Conservation (phyloP, 1,139 yeast species). For the Yamadazyma taylorii region DNA sequence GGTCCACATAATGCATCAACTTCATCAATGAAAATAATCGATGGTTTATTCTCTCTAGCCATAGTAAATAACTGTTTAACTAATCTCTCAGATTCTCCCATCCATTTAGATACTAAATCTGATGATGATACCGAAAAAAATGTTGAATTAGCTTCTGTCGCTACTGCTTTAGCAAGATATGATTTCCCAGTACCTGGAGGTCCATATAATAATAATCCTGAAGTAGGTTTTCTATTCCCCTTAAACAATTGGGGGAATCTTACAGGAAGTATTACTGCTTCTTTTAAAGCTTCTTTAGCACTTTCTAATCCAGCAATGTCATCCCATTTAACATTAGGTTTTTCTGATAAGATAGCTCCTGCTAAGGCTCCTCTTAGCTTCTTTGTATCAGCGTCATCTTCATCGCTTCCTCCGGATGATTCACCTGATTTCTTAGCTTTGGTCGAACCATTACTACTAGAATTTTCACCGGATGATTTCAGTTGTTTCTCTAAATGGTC, state of each 20-base stretch:
- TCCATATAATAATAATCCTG: constrained; percentile 90
- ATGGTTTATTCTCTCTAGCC: constrained; percentile 96
- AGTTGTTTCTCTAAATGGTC: constrained; percentile 77
- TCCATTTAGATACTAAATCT: constrained; percentile 95
- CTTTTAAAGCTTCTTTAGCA: constrained; percentile 96
- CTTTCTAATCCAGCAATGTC: constrained; percentile 95
- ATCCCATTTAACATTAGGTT: constrained; percentile 91
- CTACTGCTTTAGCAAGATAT: constrained; percentile 94
- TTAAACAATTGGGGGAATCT: constrained; percentile 92
- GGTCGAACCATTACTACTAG: constrained; percentile 56
- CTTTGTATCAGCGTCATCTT: constrained; percentile 81
- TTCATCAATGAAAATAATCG: constrained; percentile 95
- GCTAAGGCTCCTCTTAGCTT: constrained; percentile 89
- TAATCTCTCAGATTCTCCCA: constrained; percentile 96
- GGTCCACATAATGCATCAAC: constrained; percentile 98
- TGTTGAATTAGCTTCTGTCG: constrained; percentile 96
- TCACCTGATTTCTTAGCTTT: constrained; percentile 53
- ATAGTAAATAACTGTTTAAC: constrained; percentile 91
- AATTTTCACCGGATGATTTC: constrained; percentile 48
- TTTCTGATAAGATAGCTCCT: constrained; percentile 88
- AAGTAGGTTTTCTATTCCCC: constrained; percentile 90
- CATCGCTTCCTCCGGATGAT: constrained; percentile 49
- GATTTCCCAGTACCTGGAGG: constrained; percentile 99
- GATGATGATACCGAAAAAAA: constrained; percentile 94
- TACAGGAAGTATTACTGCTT: constrained; percentile 88